Evolutionary conservation across 495 filamentous ascomycete species (phyloP).

Genomic region (Gamarada debralockiae): DNA sequence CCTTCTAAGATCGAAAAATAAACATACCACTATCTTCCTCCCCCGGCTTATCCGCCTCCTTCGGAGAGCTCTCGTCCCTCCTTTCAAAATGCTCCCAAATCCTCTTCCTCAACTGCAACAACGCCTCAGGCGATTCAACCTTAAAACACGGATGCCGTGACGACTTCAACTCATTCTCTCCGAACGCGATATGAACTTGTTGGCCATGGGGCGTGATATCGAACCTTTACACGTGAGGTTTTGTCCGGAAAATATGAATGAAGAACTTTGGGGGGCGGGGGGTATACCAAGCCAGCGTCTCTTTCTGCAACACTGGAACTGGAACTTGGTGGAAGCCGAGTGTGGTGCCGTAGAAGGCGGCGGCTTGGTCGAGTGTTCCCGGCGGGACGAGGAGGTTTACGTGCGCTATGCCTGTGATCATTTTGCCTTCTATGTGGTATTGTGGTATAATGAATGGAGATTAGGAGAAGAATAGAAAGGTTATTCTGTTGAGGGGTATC

Average conservation of each 20-base stretch:
- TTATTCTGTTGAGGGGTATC: not conserved
- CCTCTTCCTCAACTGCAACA: slow-evolving; percentile 40
- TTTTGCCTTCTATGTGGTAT: slow-evolving; percentile 21
- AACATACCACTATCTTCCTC: slow-evolving; percentile 43
- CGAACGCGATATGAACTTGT: slow-evolving; percentile 55
- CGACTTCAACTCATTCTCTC: slow-evolving; percentile 42
- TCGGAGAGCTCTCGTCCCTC: slow-evolving; percentile 45
- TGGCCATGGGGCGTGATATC: slow-evolving; percentile 54
- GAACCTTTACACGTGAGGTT: slow-evolving; percentile 36
- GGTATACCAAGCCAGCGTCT: slow-evolving; percentile 43
- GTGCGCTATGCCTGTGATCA: slow-evolving; percentile 59
- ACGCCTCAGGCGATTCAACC: slow-evolving; percentile 37
- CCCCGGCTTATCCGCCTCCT: slow-evolving; percentile 53
- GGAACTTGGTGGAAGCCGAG: slow-evolving; percentile 44
- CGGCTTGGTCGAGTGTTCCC: slow-evolving; percentile 48
- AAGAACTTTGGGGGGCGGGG: not conserved
- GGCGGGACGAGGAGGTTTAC: slow-evolving; percentile 56
- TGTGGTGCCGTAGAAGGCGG: slow-evolving; percentile 52
- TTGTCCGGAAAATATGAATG: not conserved
- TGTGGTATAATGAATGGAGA: not conserved
- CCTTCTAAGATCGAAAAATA: too few relatives aligned
- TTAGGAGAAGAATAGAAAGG: not conserved
- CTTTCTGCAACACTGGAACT: slow-evolving; percentile 47
- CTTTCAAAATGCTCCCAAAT: slow-evolving; percentile 51
- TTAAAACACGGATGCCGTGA: slow-evolving; percentile 56